A percentile compares a stretch with the other conserved stretches of the same genome.
These are phyloP conservation scores for Rhodotorula sp. DNA, from an alignment of 1,284 basidiomycete species.

Conservation along the genomic window DNA sequence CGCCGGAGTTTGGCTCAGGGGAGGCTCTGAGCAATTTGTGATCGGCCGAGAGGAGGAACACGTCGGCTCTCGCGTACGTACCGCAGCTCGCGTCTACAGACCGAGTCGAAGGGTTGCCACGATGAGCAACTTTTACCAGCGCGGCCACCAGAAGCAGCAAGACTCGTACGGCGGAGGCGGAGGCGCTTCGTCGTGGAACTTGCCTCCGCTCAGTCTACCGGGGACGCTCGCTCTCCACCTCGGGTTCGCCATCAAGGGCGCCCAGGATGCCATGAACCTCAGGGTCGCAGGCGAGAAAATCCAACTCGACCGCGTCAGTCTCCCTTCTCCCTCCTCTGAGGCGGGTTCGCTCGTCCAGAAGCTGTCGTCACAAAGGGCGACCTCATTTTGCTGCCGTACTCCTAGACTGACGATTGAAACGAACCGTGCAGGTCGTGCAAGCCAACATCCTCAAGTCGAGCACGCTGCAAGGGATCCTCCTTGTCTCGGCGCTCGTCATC, in stretches of 20 bases:
- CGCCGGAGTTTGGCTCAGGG: neutral
- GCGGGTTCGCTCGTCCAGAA: neutral
- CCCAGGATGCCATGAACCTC: conserved; percentile 27
- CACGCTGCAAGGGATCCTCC: conserved; percentile 34
- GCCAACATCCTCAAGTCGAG: conserved; percentile 35
- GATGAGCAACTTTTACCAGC: conserved; percentile 4
- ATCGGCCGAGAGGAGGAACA: neutral
- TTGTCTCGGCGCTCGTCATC: conserved; percentile 37
- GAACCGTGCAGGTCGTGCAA: conserved; percentile 26
- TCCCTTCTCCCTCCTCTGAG: neutral
- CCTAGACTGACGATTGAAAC: neutral
- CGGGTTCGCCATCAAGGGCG: conserved; percentile 31
- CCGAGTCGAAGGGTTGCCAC: neutral
- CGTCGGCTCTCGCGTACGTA: neutral
- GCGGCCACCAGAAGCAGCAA: conserved; percentile 21
- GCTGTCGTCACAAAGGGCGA: neutral
- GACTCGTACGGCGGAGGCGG: conserved; percentile 11
- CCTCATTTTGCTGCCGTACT: neutral
- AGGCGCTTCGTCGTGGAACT: conserved; percentile 3
- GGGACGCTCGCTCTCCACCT: conserved; percentile 31
- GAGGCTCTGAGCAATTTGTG: neutral
- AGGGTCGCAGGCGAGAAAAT: conserved; percentile 26
- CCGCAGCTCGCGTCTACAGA: neutral
- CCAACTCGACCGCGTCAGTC: conserved; percentile 29
- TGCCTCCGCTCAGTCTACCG: conserved; percentile 16